Evolutionary conservation across 106 monocot species (phyloP).

Genomic region (Hemerocallis citrina): DNA sequence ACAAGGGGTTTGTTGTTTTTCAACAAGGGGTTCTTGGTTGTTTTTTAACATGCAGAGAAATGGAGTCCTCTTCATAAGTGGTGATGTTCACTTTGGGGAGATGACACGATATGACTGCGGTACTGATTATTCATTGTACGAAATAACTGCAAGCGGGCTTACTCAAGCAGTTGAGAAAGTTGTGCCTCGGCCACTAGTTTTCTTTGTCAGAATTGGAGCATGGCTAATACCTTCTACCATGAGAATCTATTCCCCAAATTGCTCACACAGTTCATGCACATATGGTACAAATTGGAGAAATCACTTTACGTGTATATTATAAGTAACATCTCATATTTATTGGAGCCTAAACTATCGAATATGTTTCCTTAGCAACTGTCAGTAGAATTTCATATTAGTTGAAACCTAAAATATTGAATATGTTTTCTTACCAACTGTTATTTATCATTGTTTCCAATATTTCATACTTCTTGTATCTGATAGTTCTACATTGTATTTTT

Average conservation of each 20-base stretch:
- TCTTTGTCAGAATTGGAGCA: slow-evolving; percentile 42
- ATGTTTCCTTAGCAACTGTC: background rate
- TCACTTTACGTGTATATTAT: background rate
- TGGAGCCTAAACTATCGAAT: background rate
- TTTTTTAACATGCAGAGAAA: slow-evolving; percentile 48
- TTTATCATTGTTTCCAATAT: no score
- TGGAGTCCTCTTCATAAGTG: slow-evolving; percentile 74
- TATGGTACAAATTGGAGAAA: slow-evolving; percentile 39
- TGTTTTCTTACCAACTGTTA: no score
- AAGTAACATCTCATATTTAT: background rate
- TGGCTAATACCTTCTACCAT: slow-evolving; percentile 58
- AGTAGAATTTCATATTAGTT: no score
- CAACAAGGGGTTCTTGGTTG: background rate
- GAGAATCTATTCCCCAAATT: slow-evolving; percentile 48
- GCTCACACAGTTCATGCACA: slow-evolving; percentile 59
- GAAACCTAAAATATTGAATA: no score
- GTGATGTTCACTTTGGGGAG: slow-evolving; percentile 88
- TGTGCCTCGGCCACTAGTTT: slow-evolving; percentile 22
- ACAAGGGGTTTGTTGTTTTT: background rate
- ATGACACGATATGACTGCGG: slow-evolving; percentile 78
- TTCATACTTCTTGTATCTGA: no score
- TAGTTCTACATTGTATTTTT: no score
- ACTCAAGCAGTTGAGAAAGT: slow-evolving; percentile 70
- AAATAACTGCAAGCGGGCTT: slow-evolving; percentile 86
- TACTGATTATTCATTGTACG: slow-evolving; percentile 57